These are phyloP conservation scores for Penicillium sp. DNA, from an alignment of 2,329 filamentous ascomycete genomes.

Conservation along the genomic window DNA sequence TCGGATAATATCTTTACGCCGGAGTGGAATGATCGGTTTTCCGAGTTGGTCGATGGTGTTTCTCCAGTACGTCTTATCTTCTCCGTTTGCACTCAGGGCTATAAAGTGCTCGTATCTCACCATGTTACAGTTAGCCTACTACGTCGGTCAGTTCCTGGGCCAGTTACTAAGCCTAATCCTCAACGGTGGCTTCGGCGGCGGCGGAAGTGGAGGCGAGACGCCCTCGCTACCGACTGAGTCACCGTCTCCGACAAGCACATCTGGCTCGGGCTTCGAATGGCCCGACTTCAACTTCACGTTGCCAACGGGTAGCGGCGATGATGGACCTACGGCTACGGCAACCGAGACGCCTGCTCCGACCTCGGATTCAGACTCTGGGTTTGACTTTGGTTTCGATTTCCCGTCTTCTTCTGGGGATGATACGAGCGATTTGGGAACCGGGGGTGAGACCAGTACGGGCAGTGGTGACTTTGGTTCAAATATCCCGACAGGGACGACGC, in stretches of 20 bases:
- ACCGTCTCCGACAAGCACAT: neutral
- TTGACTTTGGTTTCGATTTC: neutral
- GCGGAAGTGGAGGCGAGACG: neutral
- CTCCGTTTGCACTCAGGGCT: too few relatives aligned
- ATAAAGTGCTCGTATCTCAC: neutral
- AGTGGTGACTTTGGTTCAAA: neutral
- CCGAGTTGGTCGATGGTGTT: neutral
- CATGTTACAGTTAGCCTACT: neutral
- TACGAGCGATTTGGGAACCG: neutral
- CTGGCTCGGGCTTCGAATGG: neutral
- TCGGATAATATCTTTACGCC: neutral
- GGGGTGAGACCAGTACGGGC: neutral
- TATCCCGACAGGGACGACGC: neutral
- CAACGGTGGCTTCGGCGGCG: neutral
- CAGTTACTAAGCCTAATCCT: neutral
- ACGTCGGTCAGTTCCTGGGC: neutral
- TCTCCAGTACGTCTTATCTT: neutral
- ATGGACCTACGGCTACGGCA: neutral
- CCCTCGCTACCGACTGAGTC: neutral
- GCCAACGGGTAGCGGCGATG: neutral
- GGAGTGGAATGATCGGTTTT: neutral
- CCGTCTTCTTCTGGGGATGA: neutral
- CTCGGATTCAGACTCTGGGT: neutral
- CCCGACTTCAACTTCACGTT: neutral
- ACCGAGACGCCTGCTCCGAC: neutral